phyloP scores from a whole-genome alignment of 352 stramenopile genomes.

The Phytophthora tubulina region DNA sequence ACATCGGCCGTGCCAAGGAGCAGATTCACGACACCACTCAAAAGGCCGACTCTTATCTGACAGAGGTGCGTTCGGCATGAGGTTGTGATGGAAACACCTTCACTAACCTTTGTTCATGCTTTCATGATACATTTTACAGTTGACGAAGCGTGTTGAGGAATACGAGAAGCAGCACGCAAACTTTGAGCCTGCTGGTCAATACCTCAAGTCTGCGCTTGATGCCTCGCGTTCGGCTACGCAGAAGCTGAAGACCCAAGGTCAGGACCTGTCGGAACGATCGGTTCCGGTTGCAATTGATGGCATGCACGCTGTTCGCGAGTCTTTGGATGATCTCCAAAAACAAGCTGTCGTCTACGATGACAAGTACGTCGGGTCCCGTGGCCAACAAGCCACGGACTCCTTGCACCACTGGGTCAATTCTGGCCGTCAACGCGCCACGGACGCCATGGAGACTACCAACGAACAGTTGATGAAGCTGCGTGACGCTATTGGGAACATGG shows the following conservation, averaged over 20 bases:
- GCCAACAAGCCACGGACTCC: conserved; percentile 34
- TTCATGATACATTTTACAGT: conserved; percentile 27
- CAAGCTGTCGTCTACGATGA: conserved; percentile 63
- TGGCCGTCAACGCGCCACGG: conserved; percentile 63
- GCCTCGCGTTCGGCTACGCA: conserved; percentile 46
- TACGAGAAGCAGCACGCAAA: conserved; percentile 63
- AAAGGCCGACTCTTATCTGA: conserved; percentile 67
- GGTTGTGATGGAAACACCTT: neutral
- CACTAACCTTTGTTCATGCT: neutral
- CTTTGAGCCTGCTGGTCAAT: conserved; percentile 54
- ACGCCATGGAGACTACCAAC: conserved; percentile 64
- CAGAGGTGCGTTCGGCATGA: conserved; percentile 33
- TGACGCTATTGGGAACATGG: conserved; percentile 53
- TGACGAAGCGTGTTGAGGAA: conserved; percentile 66
- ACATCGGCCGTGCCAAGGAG: conserved; percentile 58
- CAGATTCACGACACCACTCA: conserved; percentile 63
- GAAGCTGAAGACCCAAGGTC: conserved; percentile 46
- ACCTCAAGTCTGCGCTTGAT: conserved; percentile 53
- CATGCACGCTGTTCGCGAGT: conserved; percentile 54
- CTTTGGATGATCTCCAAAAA: conserved; percentile 49
- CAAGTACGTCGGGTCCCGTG: conserved; percentile 55
- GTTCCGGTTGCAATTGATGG: conserved; percentile 57
- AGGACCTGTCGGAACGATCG: conserved; percentile 52
- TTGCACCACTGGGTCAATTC: conserved; percentile 62
- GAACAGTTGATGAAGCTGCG: conserved; percentile 61